These are phyloP conservation scores for Suillus sp. DNA, from an alignment of 768 basidiomycete genomes.

Conservation along the genomic window DNA sequence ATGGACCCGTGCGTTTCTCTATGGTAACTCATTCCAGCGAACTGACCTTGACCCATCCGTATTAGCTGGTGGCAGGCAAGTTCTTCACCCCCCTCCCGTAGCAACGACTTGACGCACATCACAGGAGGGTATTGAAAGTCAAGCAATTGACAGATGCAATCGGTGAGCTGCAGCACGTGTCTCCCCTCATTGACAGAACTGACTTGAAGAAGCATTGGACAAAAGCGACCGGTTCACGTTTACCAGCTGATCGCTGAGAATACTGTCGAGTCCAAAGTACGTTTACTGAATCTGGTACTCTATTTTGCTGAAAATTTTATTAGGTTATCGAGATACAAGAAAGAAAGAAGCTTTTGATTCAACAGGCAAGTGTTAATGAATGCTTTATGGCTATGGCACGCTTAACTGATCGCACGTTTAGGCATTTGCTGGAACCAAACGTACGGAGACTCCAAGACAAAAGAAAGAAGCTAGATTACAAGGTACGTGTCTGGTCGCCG, in stretches of 20 bases:
- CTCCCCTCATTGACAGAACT: conserved; percentile 8
- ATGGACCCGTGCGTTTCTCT: conserved; percentile 76
- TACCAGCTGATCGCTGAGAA: conserved; percentile 90
- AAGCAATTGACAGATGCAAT: conserved; percentile 81
- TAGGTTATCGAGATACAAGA: conserved; percentile 85
- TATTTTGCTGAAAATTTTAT: conserved; percentile 3
- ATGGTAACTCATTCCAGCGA: conserved; percentile 6
- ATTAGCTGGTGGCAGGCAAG: conserved; percentile 76
- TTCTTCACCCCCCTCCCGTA: conserved; percentile 11
- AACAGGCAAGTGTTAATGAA: conserved; percentile 51
- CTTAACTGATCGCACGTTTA: conserved; percentile 28
- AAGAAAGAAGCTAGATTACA: conserved; percentile 81
- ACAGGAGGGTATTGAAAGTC: conserved; percentile 81
- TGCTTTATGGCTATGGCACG: background rate
- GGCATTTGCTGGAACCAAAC: conserved; percentile 86
- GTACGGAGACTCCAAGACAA: conserved; percentile 71
- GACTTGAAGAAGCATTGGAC: conserved; percentile 59
- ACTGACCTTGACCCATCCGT: conserved; percentile 10
- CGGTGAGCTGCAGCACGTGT: conserved; percentile 41
- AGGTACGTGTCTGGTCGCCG: conserved; percentile 44
- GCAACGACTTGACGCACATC: conserved; percentile 16
- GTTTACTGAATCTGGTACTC: conserved; percentile 4
- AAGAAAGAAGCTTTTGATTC: conserved; percentile 75
- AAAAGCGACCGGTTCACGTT: conserved; percentile 80
- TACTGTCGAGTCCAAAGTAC: conserved; percentile 83